phyloP scores from a whole-genome alignment of 2,329 filamentous ascomycete genomes.

The Pseudogymnoascus sp. region DNA sequence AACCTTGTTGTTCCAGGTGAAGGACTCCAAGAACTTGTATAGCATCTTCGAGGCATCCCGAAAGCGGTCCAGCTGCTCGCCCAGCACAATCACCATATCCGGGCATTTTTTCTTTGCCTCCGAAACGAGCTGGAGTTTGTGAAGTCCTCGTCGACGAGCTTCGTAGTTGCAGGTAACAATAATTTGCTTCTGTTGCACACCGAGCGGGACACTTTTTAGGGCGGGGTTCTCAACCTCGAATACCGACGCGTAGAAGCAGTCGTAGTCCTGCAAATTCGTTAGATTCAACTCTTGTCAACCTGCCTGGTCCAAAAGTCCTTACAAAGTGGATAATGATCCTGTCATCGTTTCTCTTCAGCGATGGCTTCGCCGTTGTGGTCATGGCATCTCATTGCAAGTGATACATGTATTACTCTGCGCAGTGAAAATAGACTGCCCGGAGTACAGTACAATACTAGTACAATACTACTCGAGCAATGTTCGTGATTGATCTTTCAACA shows the following conservation, averaged over 20 bases:
- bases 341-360: conserved; percentile 45
- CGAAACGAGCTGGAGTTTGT: conserved; percentile 77
- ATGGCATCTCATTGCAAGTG: conserved; percentile 4
- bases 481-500: neutral
- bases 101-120: conserved; percentile 77
- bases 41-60: conserved; percentile 78
- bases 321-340: conserved; percentile 79
- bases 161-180: conserved; percentile 92
- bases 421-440: neutral
- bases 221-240: conserved; percentile 74
- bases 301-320: conserved; percentile 13
- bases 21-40: conserved; percentile 63
- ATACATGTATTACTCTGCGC: neutral
- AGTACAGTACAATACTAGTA: neutral
- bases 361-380: neutral
- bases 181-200: conserved; percentile 88
- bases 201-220: conserved; percentile 66
- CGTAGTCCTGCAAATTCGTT: conserved; percentile 53
- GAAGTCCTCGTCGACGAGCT: conserved; percentile 63
- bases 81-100: conserved; percentile 76
- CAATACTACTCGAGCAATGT: neutral
- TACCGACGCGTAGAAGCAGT: conserved; percentile 88
- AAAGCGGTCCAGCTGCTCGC: conserved; percentile 80
- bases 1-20: conserved; percentile 70
- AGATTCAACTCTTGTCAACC: conserved; percentile 16